A percentile compares a stretch with the other conserved stretches of the same genome.
Evolutionary conservation across 2,329 filamentous ascomycete genomes (phyloP).

Genomic region (Colletotrichum echinochloae): DNA sequence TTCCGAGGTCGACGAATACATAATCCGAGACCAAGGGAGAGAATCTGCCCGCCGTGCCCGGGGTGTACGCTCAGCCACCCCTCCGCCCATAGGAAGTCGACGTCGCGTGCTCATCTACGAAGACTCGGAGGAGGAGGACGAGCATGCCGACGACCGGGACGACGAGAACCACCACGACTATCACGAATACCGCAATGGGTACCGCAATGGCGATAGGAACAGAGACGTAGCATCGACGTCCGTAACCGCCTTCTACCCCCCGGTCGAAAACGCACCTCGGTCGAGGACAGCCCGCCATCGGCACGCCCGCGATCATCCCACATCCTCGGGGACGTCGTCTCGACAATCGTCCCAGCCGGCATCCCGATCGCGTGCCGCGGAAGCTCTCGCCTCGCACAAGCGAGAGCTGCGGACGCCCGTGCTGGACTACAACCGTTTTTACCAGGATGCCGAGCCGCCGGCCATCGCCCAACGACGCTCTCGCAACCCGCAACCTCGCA

Average conservation of each 20-base stretch:
- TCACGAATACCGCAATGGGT: conserved; percentile 10
- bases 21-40: background rate
- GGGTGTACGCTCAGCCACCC: conserved; percentile 23
- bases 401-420: conserved; percentile 27
- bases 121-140: conserved; percentile 25
- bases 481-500: conserved; percentile 4
- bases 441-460: conserved; percentile 33
- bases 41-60: background rate
- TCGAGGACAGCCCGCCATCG: conserved; percentile 5
- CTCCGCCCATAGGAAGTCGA: conserved; percentile 31
- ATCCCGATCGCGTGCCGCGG: background rate
- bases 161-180: background rate
- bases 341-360: conserved; percentile 19
- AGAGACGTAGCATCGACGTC: conserved; percentile 7
- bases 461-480: conserved; percentile 27
- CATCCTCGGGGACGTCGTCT: conserved; percentile 4
- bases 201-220: background rate
- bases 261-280: background rate
- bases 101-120: conserved; percentile 26
- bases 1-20: conserved; percentile 11
- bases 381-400: conserved; percentile 24
- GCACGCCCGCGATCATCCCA: background rate
- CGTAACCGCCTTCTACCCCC: conserved; percentile 10
- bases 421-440: conserved; percentile 23
- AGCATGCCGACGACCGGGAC: background rate